phyloP scores from a whole-genome alignment of 169 alveolate species.

The Pseudocohnilembus persalinus region DNA sequence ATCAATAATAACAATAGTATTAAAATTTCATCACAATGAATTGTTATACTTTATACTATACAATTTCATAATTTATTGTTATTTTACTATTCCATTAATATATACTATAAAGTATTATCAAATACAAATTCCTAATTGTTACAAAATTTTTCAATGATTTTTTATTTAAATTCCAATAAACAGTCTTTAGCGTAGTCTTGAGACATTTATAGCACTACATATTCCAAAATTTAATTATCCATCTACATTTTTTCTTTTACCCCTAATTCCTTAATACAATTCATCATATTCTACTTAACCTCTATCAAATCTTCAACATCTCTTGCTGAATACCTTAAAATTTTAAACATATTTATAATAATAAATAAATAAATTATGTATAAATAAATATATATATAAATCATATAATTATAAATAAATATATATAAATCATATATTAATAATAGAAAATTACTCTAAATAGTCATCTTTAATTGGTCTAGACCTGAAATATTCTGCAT shows the following conservation, averaged over 20 bases:
- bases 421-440: background rate
- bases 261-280: background rate
- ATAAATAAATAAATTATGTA: too few relatives aligned
- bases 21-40: too few relatives aligned
- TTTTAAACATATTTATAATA: too few relatives aligned
- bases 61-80: too few relatives aligned
- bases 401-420: too few relatives aligned
- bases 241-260: background rate
- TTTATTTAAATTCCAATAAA: background rate
- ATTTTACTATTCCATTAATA: too few relatives aligned
- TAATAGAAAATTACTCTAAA: background rate
- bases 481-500: conserved; percentile 13
- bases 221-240: too few relatives aligned
- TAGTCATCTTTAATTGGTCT: conserved; percentile 4
- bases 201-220: too few relatives aligned
- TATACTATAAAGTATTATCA: background rate
- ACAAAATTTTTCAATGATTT: background rate
- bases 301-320: background rate
- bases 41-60: too few relatives aligned
- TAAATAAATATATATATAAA: too few relatives aligned
- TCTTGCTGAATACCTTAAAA: background rate
- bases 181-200: background rate
- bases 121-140: too few relatives aligned
- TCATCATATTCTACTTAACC: background rate
- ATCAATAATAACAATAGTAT: too few relatives aligned